A percentile compares a stretch with the other conserved stretches of the same genome.
These are phyloP conservation scores for Rhynchospora pubera DNA, from an alignment of 176 grass and related monocot genomes.

Conservation along the genomic window DNA sequence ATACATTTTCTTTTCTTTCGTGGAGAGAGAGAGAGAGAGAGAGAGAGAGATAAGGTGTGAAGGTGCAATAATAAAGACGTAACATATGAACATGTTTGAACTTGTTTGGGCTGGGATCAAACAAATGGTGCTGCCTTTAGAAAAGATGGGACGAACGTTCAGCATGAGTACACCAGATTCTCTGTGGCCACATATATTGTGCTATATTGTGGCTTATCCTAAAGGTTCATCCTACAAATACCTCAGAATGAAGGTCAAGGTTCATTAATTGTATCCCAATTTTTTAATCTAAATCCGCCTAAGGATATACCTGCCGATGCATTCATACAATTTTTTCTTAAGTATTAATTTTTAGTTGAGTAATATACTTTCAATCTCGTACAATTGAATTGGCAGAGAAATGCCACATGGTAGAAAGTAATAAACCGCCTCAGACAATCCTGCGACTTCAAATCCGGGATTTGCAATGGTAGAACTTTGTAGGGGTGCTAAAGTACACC, in stretches of 20 bases:
- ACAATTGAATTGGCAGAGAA: not conserved
- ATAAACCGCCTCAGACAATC: not conserved
- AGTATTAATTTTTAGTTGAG: not conserved
- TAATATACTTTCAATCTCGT: not conserved
- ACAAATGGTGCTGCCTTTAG: not conserved
- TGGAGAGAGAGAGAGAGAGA: not conserved
- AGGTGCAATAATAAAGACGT: not conserved
- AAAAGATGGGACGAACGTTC: not conserved
- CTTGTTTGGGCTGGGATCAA: not conserved
- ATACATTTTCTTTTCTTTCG: too few relatives aligned
- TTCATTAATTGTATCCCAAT: too few relatives aligned
- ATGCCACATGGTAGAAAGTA: not conserved
- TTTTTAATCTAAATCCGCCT: too few relatives aligned
- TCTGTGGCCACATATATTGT: not conserved
- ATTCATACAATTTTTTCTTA: too few relatives aligned
- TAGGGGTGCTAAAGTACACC: conserved; percentile 9
- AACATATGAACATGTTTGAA: not conserved
- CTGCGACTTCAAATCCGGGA: not conserved
- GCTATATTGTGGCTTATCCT: too few relatives aligned
- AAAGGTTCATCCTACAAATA: too few relatives aligned
- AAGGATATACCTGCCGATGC: too few relatives aligned
- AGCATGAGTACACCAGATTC: not conserved
- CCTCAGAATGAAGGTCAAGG: too few relatives aligned
- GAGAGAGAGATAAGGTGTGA: not conserved
- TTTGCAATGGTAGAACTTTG: not conserved